A percentile compares a stretch with the other conserved stretches of the same genome.
Conservation (phyloP, 2,329 filamentous ascomycete genomes). For the Hypoxylon sp. region DNA sequence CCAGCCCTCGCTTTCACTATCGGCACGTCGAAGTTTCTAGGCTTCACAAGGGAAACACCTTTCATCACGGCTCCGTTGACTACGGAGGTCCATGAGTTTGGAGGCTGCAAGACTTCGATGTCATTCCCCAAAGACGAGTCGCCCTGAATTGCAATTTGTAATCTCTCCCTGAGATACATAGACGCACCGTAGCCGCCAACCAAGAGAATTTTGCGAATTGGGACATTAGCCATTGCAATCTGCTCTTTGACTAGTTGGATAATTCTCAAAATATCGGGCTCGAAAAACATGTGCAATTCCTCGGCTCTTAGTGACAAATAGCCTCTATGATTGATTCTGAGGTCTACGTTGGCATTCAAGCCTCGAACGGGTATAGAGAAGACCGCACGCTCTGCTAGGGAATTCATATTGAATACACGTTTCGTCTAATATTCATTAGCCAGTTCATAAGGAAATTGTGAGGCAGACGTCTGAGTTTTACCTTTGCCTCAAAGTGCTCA, state of each 20-base stretch:
- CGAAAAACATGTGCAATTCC: slow-evolving; percentile 61
- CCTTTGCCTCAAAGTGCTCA: slow-evolving; percentile 61
- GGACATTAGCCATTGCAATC: slow-evolving; percentile 59
- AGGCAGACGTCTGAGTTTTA: slow-evolving; percentile 25
- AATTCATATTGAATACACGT: slow-evolving; percentile 54
- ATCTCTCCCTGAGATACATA: slow-evolving; percentile 60
- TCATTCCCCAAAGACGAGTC: slow-evolving; percentile 50
- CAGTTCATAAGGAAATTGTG: background rate
- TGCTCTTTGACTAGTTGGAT: slow-evolving; percentile 62
- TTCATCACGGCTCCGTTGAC: slow-evolving; percentile 66
- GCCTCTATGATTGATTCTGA: slow-evolving; percentile 56
- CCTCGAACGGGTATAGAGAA: slow-evolving; percentile 57
- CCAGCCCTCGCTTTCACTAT: slow-evolving; percentile 59
- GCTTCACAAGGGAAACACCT: slow-evolving; percentile 58
- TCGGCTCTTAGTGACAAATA: slow-evolving; percentile 57
- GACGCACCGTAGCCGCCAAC: slow-evolving; percentile 66
- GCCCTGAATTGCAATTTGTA: slow-evolving; percentile 51
- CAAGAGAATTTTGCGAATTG: slow-evolving; percentile 63
- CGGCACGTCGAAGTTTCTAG: slow-evolving; percentile 56
- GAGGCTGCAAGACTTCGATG: slow-evolving; percentile 63
- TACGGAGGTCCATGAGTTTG: slow-evolving; percentile 65
- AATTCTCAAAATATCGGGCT: slow-evolving; percentile 61
- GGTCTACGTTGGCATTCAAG: slow-evolving; percentile 56
- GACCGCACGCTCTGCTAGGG: slow-evolving; percentile 55
- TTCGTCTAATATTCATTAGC: slow-evolving; percentile 52